Evolutionary conservation across 805 yeast species (phyloP), one percentile per base, ranked within the genome.

Genomic region (Sungouiella thailandica): DNA sequence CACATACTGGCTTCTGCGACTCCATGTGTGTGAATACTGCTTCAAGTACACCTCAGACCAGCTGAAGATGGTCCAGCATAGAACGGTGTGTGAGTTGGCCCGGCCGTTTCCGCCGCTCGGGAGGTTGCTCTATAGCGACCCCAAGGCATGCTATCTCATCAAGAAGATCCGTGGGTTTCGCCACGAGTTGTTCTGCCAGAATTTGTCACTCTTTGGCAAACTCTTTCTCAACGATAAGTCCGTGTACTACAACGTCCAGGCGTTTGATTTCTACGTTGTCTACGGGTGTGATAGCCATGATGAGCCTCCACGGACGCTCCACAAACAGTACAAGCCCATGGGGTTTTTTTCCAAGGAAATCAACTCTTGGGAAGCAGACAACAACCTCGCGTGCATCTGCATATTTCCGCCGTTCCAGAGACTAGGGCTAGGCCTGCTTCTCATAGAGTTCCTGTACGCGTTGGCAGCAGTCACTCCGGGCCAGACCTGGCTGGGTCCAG

Each of bases 301-400:
- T 17, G 23, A 10, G 20, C 23, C 13, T 18, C 28, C 15, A 14
- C 25, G 34, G 20, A 23, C 15, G 37, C 15, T 36, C 42, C 17
- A 31, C 23, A 17, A 28, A 17, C 17, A 17, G 27, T 28, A 28
- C 26, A 20, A 31, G 28, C 52, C 52, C 24, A 44, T 89, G 81
- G 98, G 97, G 1, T 93, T 87, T 53, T 93, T 87, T 51, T 88
- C 97, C 10, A 84, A 85, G 47, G 98, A 93, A 50, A 62, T 82
- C 28, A 62, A 83, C 0, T 80, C 96, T 0, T 77, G 78, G 72
- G 90, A 84, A 34, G 71, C 76, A 32, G 85, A 89, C 55, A 62
- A 58, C 34, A 93, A 90, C 52, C 63, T 93, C 24, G 96, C 97
- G 0, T 93, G 97, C 52, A 83, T 93, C 9, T 69, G 93, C 44